Conservation (phyloP, 352 stramenopile species). For the Phytophthora macrochlamydospora region DNA sequence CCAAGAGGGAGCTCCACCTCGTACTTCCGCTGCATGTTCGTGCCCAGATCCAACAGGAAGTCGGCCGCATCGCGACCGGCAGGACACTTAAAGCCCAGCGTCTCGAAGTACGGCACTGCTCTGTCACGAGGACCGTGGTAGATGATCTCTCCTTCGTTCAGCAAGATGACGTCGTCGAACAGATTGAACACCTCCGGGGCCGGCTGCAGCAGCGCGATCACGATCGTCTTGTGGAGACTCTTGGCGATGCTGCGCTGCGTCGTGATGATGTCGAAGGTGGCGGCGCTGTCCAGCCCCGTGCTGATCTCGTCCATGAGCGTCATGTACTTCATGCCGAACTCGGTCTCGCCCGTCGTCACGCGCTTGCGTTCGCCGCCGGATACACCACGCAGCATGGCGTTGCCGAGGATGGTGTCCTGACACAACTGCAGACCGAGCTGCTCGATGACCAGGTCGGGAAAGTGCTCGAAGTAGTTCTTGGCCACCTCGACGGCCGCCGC, state of each 20-base stretch:
- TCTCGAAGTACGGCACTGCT: constrained; percentile 44
- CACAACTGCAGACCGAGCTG: constrained; percentile 47
- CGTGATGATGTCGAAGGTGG: constrained; percentile 91
- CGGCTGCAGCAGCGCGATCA: constrained; percentile 64
- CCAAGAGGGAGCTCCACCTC: constrained; percentile 13
- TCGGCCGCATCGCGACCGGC: constrained; percentile 52
- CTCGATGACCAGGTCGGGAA: constrained; percentile 50
- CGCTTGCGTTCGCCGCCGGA: constrained; percentile 73
- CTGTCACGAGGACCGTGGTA: constrained; percentile 54
- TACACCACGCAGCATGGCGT: constrained; percentile 55
- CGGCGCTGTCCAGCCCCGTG: constrained; percentile 90
- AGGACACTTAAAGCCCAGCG: constrained; percentile 47
- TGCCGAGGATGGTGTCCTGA: constrained; percentile 58
- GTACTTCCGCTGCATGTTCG: constrained; percentile 46
- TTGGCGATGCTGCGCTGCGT: constrained; percentile 55
- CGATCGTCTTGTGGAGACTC: constrained; percentile 47
- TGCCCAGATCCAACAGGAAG: constrained; percentile 58
- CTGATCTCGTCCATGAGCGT: constrained; percentile 92
- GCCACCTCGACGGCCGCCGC: constrained; percentile 21
- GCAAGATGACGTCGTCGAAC: constrained; percentile 61
- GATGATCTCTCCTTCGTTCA: constrained; percentile 69
- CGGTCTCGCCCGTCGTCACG: constrained; percentile 82
- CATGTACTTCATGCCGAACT: constrained; percentile 70
- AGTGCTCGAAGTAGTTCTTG: constrained; percentile 32
- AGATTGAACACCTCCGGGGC: constrained; percentile 58